phyloP scores from a whole-genome alignment of 176 grass and related monocot species.

The Urochloa ruziziensis region DNA sequence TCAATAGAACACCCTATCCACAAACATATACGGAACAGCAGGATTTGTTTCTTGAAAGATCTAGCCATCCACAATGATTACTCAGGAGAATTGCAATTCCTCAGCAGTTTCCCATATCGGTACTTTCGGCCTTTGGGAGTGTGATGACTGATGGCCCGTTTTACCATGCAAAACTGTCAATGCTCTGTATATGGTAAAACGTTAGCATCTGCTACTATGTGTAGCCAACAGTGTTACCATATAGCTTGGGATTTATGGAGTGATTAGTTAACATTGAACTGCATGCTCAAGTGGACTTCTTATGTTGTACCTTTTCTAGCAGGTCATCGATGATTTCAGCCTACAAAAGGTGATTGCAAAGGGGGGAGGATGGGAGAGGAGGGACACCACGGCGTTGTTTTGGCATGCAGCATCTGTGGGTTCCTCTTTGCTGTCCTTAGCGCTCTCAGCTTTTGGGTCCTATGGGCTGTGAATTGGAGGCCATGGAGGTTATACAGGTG shows the following conservation, averaged over 20 bases:
- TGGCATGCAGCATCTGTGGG: slow-evolving; percentile 83
- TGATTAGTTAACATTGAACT: slow-evolving; percentile 14
- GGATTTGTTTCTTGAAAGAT: background rate
- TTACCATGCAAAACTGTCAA: background rate
- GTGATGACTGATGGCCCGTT: background rate
- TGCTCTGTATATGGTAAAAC: slow-evolving; percentile 1
- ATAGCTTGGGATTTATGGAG: slow-evolving; percentile 11
- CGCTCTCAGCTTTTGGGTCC: slow-evolving; percentile 92
- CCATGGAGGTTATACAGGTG: slow-evolving; percentile 99
- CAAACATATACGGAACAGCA: background rate
- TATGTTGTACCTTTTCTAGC: slow-evolving; percentile 6
- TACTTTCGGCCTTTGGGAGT: background rate
- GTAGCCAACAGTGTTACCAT: slow-evolving; percentile 4
- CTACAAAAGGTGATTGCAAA: slow-evolving; percentile 48
- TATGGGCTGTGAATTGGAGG: slow-evolving; percentile 98
- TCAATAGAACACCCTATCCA: background rate
- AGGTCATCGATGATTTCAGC: slow-evolving; percentile 67
- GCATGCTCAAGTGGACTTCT: slow-evolving; percentile 20
- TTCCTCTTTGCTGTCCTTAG: slow-evolving; percentile 80
- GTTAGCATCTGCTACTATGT: background rate
- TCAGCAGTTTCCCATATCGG: background rate
- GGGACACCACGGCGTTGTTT: slow-evolving; percentile 65
- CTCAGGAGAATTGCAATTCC: background rate
- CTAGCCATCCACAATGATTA: background rate
- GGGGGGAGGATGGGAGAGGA: slow-evolving; percentile 79